Conservation (phyloP, 305 asterid genomes). For the Plantago coronopus region DNA sequence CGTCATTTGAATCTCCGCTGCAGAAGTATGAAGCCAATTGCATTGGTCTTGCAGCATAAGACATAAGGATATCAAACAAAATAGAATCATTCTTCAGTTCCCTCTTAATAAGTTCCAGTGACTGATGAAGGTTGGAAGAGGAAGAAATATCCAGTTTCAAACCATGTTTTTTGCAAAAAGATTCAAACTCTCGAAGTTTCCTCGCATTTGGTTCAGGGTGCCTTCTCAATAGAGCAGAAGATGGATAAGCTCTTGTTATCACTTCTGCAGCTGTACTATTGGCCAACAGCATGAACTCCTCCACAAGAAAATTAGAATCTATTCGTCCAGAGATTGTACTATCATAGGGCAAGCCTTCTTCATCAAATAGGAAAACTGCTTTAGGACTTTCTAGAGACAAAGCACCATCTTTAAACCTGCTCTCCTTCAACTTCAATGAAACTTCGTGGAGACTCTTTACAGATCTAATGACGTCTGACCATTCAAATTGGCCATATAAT, state of each 20-base stretch:
- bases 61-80: conserved; percentile 62
- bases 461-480: conserved; percentile 52
- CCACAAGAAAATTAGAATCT: conserved; percentile 67
- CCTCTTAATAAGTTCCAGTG: conserved; percentile 51
- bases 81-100: conserved; percentile 59
- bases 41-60: conserved; percentile 85
- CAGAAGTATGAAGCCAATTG: conserved; percentile 80
- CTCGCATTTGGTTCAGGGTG: conserved; percentile 79
- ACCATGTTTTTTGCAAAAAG: conserved; percentile 74
- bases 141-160: conserved; percentile 56
- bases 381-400: conserved; percentile 77
- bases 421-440: conserved; percentile 46
- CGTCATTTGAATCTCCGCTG: conserved; percentile 56
- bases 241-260: conserved; percentile 78
- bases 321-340: conserved; percentile 37
- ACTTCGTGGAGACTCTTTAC: conserved; percentile 56
- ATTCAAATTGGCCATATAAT: conserved; percentile 52
- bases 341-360: conserved; percentile 75
- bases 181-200: conserved; percentile 63
- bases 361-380: conserved; percentile 59
- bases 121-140: conserved; percentile 49
- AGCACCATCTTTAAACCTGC: conserved; percentile 73
- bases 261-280: conserved; percentile 88
- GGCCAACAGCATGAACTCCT: conserved; percentile 92
- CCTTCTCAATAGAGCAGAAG: conserved; percentile 67